Conservation (phyloP, 192 early-diverging fungal species). For the Haplosporangium gracile region DNA sequence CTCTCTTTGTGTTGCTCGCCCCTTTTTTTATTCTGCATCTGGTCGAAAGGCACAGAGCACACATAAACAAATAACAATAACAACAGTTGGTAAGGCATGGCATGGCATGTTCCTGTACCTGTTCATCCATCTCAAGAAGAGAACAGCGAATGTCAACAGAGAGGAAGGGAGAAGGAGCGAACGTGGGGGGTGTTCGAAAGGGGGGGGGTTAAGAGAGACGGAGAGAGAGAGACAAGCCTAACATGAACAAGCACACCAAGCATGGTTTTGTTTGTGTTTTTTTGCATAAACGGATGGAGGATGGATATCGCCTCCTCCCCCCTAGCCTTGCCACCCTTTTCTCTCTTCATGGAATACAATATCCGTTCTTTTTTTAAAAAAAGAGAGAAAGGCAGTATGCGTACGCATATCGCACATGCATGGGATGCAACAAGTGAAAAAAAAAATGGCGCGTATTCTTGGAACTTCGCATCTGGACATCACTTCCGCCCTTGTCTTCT, state of each 20-base stretch:
- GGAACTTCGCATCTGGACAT: neutral
- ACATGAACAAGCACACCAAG: neutral
- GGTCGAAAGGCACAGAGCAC: neutral
- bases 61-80: neutral
- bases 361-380: neutral
- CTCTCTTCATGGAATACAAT: neutral
- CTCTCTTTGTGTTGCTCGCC: slow-evolving; percentile 6
- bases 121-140: neutral
- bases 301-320: neutral
- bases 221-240: neutral
- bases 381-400: neutral
- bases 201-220: neutral
- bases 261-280: neutral
- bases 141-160: slow-evolving; percentile 3
- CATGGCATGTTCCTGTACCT: neutral
- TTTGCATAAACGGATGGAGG: slow-evolving; percentile 20
- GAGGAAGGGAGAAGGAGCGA: neutral
- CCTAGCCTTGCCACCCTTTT: neutral
- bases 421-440: slow-evolving; percentile 4
- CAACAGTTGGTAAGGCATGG: neutral
- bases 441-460: slow-evolving; percentile 5
- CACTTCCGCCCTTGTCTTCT: neutral
- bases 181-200: slow-evolving; percentile 8
- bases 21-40: neutral
- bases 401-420: slow-evolving; percentile 1